Conservation (phyloP, 208 protist species). For the Balamuthia mandrillaris region DNA sequence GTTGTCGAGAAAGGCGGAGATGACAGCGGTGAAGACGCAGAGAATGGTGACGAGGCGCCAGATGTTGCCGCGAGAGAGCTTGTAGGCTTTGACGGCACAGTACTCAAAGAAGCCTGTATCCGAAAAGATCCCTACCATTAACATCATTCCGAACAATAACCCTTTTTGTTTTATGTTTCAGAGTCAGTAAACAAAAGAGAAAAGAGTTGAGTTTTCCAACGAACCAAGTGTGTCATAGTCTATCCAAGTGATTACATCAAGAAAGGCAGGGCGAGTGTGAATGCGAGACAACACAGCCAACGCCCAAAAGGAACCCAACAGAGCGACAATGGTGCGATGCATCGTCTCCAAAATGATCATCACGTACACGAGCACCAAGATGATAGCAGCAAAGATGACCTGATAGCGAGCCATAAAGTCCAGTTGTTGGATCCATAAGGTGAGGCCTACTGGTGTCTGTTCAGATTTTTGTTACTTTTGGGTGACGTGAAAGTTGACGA, state of each 20-base stretch:
- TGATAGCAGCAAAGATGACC: conserved; percentile 56
- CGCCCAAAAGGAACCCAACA: conserved; percentile 63
- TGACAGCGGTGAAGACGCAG: conserved; percentile 13
- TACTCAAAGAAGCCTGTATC: conserved; percentile 71
- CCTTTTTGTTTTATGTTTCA: too few relatives aligned
- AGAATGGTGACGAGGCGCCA: conserved; percentile 58
- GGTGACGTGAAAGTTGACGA: too few relatives aligned
- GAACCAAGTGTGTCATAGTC: conserved; percentile 37
- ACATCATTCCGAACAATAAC: conserved; percentile 74
- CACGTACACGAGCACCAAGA: conserved; percentile 64
- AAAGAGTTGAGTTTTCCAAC: too few relatives aligned
- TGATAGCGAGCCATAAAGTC: background rate
- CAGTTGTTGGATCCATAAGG: too few relatives aligned
- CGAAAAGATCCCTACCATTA: conserved; percentile 67
- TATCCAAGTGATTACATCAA: conserved; percentile 61
- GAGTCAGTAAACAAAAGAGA: too few relatives aligned
- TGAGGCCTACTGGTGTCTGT: too few relatives aligned
- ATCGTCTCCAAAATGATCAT: conserved; percentile 71
- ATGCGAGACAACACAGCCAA: conserved; percentile 44
- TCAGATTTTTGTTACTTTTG: too few relatives aligned
- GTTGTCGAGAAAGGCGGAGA: conserved; percentile 78
- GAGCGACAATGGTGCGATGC: conserved; percentile 60
- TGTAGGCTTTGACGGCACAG: conserved; percentile 54
- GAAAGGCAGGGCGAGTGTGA: conserved; percentile 36
- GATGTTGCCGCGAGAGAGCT: conserved; percentile 47